phyloP scores from a whole-genome alignment of 2,329 filamentous ascomycete species.

The Torrubiella hemipterigena region DNA sequence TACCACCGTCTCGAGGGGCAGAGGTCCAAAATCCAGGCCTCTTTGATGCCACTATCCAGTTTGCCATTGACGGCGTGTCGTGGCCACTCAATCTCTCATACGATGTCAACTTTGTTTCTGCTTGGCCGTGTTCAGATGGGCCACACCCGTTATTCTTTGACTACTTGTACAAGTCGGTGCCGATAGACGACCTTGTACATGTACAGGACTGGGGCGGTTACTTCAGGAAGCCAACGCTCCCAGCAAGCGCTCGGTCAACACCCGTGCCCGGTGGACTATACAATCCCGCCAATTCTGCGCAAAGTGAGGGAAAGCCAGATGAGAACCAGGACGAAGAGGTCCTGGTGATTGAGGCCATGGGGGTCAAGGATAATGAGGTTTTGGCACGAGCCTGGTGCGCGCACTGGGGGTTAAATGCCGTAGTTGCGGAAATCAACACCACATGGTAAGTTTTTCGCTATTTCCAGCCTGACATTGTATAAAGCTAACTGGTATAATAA shows the following conservation, averaged over 20 bases:
- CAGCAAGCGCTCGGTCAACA: constrained; percentile 21
- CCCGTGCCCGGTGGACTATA: constrained; percentile 17
- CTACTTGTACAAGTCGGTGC: constrained; percentile 47
- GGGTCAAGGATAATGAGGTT: constrained; percentile 64
- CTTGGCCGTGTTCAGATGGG: constrained; percentile 50
- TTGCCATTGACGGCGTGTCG: constrained; percentile 50
- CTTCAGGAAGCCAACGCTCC: constrained; percentile 15
- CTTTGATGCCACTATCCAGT: constrained; percentile 50
- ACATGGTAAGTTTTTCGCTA: constrained; percentile 43
- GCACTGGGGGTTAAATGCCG: constrained; percentile 59
- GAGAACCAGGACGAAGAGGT: constrained; percentile 51
- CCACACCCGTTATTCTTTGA: constrained; percentile 64
- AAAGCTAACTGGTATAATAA: constrained; percentile 16
- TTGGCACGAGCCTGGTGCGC: constrained; percentile 67
- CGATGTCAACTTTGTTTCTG: constrained; percentile 54
- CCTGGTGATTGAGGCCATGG: constrained; percentile 60
- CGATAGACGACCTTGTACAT: constrained; percentile 52
- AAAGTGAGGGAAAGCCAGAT: constrained; percentile 13
- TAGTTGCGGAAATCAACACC: constrained; percentile 56
- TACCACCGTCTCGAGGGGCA: constrained; percentile 12
- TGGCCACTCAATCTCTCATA: constrained; percentile 52
- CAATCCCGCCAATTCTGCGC: constrained; percentile 8
- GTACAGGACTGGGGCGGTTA: constrained; percentile 53
- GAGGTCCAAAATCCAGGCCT: constrained; percentile 29
- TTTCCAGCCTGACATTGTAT: background rate